Percentiles rank a stretch among this genome's conserved stretches.
phyloP scores from a whole-genome alignment of 2,329 filamentous ascomycete genomes.

The Aspergillus sp. region DNA sequence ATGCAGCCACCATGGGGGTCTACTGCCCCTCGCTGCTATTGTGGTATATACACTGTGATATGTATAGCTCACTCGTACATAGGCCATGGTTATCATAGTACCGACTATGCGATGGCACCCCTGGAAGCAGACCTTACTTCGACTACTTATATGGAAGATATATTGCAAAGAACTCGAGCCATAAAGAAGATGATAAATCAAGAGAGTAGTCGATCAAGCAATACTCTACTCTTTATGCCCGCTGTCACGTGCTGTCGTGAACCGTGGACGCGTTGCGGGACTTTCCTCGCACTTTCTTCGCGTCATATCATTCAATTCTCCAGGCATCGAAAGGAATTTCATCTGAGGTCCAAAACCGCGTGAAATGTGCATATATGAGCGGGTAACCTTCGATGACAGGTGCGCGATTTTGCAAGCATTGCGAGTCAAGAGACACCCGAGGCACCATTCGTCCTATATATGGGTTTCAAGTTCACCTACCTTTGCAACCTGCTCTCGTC shows the following conservation, averaged over 20 bases:
- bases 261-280: slow-evolving; percentile 27
- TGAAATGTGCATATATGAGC: not conserved
- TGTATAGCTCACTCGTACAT: no score
- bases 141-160: no score
- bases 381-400: not conserved
- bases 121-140: no score
- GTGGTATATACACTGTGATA: no score
- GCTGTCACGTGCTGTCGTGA: slow-evolving; percentile 36
- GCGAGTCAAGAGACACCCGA: not conserved
- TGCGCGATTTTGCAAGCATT: not conserved
- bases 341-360: not conserved
- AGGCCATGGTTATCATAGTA: no score
- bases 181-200: no score
- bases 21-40: no score
- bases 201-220: no score
- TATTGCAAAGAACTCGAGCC: no score
- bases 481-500: slow-evolving; percentile 73
- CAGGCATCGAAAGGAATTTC: no score
- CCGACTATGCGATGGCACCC: no score
- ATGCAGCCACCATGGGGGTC: no score
- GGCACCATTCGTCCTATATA: slow-evolving; percentile 17
- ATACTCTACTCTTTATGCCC: not conserved
- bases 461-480: slow-evolving; percentile 60
- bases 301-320: not conserved
- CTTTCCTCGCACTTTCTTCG: slow-evolving; percentile 7